Percentiles rank a stretch among this genome's conserved stretches.
Evolutionary conservation across 345 rosid species (phyloP).

Genomic region (Clarkia xantiana): DNA sequence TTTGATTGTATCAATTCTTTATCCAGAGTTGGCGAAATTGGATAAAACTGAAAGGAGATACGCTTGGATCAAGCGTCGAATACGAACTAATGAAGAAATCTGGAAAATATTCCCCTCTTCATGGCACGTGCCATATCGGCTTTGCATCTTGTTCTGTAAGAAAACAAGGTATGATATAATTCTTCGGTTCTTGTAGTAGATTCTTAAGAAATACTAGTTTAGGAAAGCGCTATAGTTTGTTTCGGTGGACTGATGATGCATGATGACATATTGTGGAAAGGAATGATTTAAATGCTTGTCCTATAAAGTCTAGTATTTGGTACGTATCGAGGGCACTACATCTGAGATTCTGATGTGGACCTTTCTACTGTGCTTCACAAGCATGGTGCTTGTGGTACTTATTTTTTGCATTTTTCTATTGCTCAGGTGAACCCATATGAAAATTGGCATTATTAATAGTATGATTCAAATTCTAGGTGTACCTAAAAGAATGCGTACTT

Average conservation of each 20-base stretch:
- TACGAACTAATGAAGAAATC: slow-evolving; percentile 88
- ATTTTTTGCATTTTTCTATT: too few species aligned
- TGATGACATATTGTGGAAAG: neutral
- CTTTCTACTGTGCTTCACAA: too few species aligned
- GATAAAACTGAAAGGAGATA: slow-evolving; percentile 92
- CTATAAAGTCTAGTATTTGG: too few species aligned
- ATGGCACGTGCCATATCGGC: slow-evolving; percentile 94
- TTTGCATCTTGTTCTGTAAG: slow-evolving; percentile 93
- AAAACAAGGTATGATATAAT: slow-evolving; percentile 56
- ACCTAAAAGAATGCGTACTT: too few species aligned
- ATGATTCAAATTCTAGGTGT: too few species aligned
- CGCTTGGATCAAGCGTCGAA: slow-evolving; percentile 97
- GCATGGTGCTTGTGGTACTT: too few species aligned
- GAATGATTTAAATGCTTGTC: too few species aligned
- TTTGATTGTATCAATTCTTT: slow-evolving; percentile 1
- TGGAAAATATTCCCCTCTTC: slow-evolving; percentile 93
- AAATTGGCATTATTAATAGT: too few species aligned
- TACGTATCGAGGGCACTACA: too few species aligned
- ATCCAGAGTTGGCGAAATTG: slow-evolving; percentile 80
- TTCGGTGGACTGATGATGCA: neutral
- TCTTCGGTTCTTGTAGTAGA: neutral
- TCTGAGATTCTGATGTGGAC: too few species aligned
- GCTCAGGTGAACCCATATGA: too few species aligned
- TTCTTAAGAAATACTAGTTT: neutral
- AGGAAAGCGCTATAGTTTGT: neutral